Evolutionary conservation across 768 basidiomycete species (phyloP).

Genomic region (Nidula microcarpa): DNA sequence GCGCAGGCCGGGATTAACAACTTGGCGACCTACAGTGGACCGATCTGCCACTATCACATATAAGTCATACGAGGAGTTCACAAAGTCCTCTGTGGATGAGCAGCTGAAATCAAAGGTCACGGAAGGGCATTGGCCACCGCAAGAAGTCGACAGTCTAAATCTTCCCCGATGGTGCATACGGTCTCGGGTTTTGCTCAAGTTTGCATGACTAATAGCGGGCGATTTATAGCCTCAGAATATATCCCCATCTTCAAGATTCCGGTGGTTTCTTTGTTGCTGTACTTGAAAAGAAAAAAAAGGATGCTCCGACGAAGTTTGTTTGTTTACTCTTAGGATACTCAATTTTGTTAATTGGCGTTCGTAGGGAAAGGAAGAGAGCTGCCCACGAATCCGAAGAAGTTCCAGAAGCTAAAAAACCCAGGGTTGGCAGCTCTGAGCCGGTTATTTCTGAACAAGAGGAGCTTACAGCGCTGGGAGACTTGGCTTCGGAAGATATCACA

Average conservation of each 20-base stretch:
- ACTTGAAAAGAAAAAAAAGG: slow-evolving; percentile 45
- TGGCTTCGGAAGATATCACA: not conserved
- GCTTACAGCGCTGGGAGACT: not conserved
- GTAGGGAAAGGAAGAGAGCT: slow-evolving; percentile 52
- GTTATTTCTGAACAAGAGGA: slow-evolving; percentile 1
- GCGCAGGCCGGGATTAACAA: slow-evolving; percentile 69
- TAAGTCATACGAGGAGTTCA: slow-evolving; percentile 59
- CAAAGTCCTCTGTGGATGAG: slow-evolving; percentile 43
- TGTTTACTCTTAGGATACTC: not conserved
- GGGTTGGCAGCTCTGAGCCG: slow-evolving; percentile 18
- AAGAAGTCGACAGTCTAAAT: slow-evolving; percentile 53
- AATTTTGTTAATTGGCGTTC: not conserved
- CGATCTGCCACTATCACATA: slow-evolving; percentile 47
- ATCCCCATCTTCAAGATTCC: slow-evolving; percentile 94
- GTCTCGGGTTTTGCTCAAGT: not conserved
- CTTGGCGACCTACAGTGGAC: slow-evolving; percentile 76
- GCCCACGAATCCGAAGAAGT: slow-evolving; percentile 32
- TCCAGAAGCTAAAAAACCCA: slow-evolving; percentile 51
- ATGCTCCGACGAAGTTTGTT: not conserved
- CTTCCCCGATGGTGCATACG: slow-evolving; percentile 68
- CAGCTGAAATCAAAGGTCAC: slow-evolving; percentile 59
- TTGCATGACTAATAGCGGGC: not conserved
- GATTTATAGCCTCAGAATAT: slow-evolving; percentile 70
- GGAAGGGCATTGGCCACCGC: slow-evolving; percentile 79
- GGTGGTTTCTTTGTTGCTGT: slow-evolving; percentile 99